Evolutionary conservation across 441 rosid species (phyloP).

Genomic region (Biscutella laevigata): DNA sequence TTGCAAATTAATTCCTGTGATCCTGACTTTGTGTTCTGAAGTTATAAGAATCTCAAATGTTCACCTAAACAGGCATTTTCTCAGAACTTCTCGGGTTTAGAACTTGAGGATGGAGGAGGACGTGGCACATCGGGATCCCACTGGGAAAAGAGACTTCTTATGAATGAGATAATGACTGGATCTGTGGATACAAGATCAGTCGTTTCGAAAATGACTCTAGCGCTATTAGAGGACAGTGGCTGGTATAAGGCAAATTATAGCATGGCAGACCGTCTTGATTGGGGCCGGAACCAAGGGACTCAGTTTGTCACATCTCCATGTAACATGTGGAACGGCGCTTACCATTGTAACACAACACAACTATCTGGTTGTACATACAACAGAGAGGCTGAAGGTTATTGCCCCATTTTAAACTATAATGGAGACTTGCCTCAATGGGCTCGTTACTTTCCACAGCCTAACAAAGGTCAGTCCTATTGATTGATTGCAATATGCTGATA

Average conservation of each 20-base stretch:
- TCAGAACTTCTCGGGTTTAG: constrained; percentile 88
- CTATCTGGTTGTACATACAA: constrained; percentile 95
- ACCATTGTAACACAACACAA: constrained; percentile 86
- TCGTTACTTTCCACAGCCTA: constrained; percentile 91
- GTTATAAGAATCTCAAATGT: constrained; percentile 3
- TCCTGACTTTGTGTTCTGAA: constrained; percentile 8
- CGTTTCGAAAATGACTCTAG: constrained; percentile 95
- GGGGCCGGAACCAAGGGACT: constrained; percentile 97
- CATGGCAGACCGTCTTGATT: constrained; percentile 93
- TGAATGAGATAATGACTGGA: constrained; percentile 99
- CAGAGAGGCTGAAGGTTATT: constrained; percentile 99
- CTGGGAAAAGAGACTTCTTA: constrained; percentile 96
- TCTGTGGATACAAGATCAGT: constrained; percentile 98
- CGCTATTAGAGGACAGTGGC: constrained; percentile 94
- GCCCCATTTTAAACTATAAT: constrained; percentile 87
- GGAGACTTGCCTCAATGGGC: constrained; percentile 98
- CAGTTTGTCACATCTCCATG: constrained; percentile 86
- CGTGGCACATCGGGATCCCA: constrained; percentile 99
- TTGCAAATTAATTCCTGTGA: neutral
- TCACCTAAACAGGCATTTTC: constrained; percentile 67
- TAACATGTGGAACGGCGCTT: constrained; percentile 94
- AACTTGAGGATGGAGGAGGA: constrained; percentile 99
- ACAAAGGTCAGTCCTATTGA: constrained; percentile 54
- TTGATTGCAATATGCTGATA: neutral
- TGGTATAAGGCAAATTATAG: constrained; percentile 98